phyloP scores from a whole-genome alignment of 441 rosid genomes.

The Arabidopsis hybrid region DNA sequence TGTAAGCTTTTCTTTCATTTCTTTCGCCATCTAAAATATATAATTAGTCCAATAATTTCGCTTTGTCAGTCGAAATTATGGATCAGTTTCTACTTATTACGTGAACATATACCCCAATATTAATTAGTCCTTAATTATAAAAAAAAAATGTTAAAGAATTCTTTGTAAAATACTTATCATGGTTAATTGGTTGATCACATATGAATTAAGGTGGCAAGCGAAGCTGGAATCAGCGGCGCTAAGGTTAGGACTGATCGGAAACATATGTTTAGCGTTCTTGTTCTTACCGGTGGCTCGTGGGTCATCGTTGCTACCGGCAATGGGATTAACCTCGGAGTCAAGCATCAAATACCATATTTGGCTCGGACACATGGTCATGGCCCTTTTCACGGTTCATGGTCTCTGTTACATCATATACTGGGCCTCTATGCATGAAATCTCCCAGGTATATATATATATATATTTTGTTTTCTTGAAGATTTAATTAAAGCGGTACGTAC shows the following conservation, averaged over 20 bases:
- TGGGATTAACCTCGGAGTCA: conserved; percentile 67
- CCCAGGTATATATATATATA: conserved; percentile 45
- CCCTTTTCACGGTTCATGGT: conserved; percentile 58
- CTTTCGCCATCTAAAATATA: background rate
- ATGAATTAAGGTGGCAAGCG: conserved; percentile 54
- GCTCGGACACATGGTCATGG: conserved; percentile 65
- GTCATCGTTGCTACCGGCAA: conserved; percentile 55
- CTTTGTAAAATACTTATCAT: too few species aligned
- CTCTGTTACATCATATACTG: conserved; percentile 52
- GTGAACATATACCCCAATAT: background rate
- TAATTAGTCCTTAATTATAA: too few species aligned
- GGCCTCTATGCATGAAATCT: conserved; percentile 42
- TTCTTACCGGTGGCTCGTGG: conserved; percentile 72
- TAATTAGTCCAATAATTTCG: too few species aligned
- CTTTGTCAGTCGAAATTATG: too few species aligned
- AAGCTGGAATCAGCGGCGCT: conserved; percentile 46
- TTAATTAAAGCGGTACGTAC: background rate
- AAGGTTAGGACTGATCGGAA: conserved; percentile 54
- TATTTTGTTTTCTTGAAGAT: background rate
- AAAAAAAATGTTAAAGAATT: too few species aligned
- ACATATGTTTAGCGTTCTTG: conserved; percentile 56
- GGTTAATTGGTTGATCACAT: too few species aligned
- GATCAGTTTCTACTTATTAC: too few species aligned
- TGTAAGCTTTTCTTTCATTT: conserved; percentile 44
- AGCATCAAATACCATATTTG: conserved; percentile 75